Percentiles rank a stretch among this genome's conserved stretches.
These are phyloP conservation scores for Podochytrium sp. DNA, from an alignment of 192 early-diverging fungal genomes.

Conservation along the genomic window DNA sequence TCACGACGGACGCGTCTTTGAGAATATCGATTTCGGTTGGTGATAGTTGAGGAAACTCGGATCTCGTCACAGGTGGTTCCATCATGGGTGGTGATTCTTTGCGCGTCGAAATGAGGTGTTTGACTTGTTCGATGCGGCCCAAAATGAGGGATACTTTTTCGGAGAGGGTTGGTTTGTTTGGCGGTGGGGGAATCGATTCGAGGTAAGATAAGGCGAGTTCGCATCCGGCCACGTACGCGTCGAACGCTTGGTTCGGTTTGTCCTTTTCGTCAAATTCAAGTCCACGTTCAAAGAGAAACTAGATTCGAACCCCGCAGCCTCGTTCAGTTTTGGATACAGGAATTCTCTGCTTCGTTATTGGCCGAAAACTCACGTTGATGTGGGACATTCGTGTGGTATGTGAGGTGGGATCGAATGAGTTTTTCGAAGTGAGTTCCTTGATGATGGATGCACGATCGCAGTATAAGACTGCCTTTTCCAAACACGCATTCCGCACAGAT, in stretches of 20 bases:
- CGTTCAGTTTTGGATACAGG: neutral
- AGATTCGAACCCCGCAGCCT: neutral
- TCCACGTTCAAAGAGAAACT: constrained; percentile 25
- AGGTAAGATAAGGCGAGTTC: constrained; percentile 15
- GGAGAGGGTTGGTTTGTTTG: neutral
- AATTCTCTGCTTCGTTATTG: neutral
- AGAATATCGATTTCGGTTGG: constrained; percentile 64
- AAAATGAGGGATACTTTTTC: constrained; percentile 19
- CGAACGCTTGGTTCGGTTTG: neutral
- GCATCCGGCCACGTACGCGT: constrained; percentile 21
- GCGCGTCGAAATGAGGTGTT: neutral
- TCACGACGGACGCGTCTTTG: constrained; percentile 69
- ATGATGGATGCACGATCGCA: neutral
- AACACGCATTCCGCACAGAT: neutral
- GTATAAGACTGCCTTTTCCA: constrained; percentile 13
- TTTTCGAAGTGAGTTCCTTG: neutral
- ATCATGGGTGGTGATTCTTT: neutral
- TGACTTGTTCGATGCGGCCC: constrained; percentile 5
- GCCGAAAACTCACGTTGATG: constrained; percentile 22
- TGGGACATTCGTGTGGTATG: neutral
- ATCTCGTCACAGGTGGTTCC: neutral
- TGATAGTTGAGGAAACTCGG: constrained; percentile 4
- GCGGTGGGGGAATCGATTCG: neutral
- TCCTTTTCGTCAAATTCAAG: constrained; percentile 19
- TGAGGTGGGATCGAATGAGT: neutral